These are phyloP conservation scores for Saccharomyces hybrid DNA, from an alignment of 1,139 yeast genomes.

Conservation along the genomic window DNA sequence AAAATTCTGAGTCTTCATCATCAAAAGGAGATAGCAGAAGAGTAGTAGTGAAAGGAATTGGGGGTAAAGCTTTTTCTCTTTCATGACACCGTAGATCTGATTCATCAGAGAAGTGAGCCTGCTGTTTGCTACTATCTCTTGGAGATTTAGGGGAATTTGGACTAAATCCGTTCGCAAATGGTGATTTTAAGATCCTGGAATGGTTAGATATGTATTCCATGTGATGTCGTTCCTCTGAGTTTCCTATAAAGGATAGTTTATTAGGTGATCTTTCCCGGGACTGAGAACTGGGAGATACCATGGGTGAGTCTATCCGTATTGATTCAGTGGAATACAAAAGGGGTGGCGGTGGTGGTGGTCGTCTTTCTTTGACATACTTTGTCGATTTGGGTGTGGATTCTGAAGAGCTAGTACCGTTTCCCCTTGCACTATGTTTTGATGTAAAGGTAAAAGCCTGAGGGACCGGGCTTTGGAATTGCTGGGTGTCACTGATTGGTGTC, in stretches of 20 bases:
- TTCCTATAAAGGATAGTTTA: slow-evolving; percentile 19
- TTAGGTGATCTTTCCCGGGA: slow-evolving; percentile 4
- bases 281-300: slow-evolving; percentile 3
- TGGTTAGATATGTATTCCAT: slow-evolving; percentile 2
- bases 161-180: slow-evolving; percentile 1
- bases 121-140: background rate
- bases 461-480: background rate
- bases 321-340: slow-evolving; percentile 1
- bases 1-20: slow-evolving; percentile 7
- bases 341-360: slow-evolving; percentile 15
- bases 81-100: background rate
- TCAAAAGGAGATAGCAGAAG: slow-evolving; percentile 1
- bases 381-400: background rate
- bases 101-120: background rate
- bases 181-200: slow-evolving; percentile 3
- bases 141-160: background rate
- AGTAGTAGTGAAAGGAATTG: slow-evolving; percentile 5
- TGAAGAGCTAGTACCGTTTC: background rate
- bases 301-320: background rate
- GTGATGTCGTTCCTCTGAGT: slow-evolving; percentile 4
- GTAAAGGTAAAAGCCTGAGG: background rate
- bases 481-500: slow-evolving; percentile 13
- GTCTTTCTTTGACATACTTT: slow-evolving; percentile 7
- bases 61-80: background rate
- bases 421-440: background rate